Evolutionary conservation across 2,329 filamentous ascomycete species (phyloP), one percentile per base, ranked within the genome.

Genomic region (Fonsecaea nubica): DNA sequence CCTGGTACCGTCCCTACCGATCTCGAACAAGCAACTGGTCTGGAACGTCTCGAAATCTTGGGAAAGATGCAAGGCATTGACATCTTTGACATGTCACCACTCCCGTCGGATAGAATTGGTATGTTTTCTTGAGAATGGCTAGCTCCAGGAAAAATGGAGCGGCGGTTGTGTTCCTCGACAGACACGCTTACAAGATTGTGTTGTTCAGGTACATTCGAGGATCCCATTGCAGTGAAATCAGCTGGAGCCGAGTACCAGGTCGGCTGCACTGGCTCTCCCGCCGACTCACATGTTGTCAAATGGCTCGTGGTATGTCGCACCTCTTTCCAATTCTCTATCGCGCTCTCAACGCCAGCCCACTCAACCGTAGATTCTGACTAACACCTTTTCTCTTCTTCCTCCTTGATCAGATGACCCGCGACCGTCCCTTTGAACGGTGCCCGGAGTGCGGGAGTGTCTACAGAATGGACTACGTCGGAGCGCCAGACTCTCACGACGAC

Each of bases 41-140:
- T 98, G 68, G 95, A 99, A 86, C 93, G 95, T 88, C 88, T 99
- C 75, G 95, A 99, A 84, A 95, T 99, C 77, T 86, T 99, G 80
- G 95, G 95, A 83, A 99, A 99, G 89, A 97, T 98, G 91, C 92
- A 98, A 86, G 93, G 95, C 73, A 85, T 97, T 76, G 95, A 99
- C 79, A 86, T 98, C 79, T 99, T 99, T 85, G 93, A 99, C 84
- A 97, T 98, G 95, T 90, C 89, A 82, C 95, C 95, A 71, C 88
- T 99, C 75, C 95, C 98, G 80, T 86, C 94, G 71, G 95, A 91
- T 80, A 90, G 95, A 78, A 87, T 87, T 81, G 94, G 94, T 92
- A 85, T 72, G 84, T 76, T 65, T 25, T 18, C 45, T 7, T 18
- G 9, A 18, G 30, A 12, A 21, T 5, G 9, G 10, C 13, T 18